Conservation (phyloP, 257 asterid species). For the Euphrasia confusa region DNA sequence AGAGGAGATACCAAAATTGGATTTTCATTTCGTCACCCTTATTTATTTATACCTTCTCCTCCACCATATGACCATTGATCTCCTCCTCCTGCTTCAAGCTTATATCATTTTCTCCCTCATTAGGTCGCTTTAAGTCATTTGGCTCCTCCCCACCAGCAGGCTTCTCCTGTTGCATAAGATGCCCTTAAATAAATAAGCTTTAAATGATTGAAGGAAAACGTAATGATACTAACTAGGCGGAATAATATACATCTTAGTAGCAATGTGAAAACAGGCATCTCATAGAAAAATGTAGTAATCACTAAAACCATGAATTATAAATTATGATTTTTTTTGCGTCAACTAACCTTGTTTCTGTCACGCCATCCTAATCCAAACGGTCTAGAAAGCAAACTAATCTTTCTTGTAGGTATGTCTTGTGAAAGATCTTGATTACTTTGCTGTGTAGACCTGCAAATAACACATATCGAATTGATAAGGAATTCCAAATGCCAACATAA, state of each 20-base stretch:
- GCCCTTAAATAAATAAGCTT: too few relatives aligned
- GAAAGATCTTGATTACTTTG: slow-evolving; percentile 59
- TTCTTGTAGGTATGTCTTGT: slow-evolving; percentile 63
- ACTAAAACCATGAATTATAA: not conserved
- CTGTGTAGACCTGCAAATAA: slow-evolving; percentile 52
- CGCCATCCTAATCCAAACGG: slow-evolving; percentile 90
- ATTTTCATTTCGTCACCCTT: slow-evolving; percentile 20
- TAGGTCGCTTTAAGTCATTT: slow-evolving; percentile 34
- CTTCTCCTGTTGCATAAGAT: slow-evolving; percentile 38
- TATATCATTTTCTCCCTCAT: slow-evolving; percentile 22
- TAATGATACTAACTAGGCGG: not conserved
- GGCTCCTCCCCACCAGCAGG: slow-evolving; percentile 41
- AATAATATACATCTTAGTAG: not conserved
- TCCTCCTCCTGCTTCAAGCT: slow-evolving; percentile 36
- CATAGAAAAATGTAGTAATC: not conserved
- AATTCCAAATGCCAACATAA: not conserved
- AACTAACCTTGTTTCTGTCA: slow-evolving; percentile 77
- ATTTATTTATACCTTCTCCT: slow-evolving; percentile 29
- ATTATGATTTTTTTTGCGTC: not conserved
- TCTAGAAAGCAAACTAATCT: slow-evolving; percentile 73
- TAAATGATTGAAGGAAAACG: not conserved
- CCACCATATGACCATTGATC: slow-evolving; percentile 44
- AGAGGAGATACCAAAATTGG: not conserved
- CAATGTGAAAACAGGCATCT: not conserved
- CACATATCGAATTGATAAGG: not conserved